These are phyloP conservation scores for Hansenula lynferdii DNA, from an alignment of 1,139 yeast species.

Conservation along the genomic window DNA sequence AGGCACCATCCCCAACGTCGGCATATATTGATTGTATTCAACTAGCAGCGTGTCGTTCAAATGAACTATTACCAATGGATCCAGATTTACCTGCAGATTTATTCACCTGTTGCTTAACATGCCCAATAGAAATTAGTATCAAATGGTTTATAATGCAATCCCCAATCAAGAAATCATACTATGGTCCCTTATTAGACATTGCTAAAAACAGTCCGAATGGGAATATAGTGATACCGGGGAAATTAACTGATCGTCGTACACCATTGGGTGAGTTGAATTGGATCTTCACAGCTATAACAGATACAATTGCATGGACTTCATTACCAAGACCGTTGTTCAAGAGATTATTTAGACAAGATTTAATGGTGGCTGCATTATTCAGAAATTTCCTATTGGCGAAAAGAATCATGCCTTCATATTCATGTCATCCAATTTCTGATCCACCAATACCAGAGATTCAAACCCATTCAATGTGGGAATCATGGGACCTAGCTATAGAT, in stretches of 20 bases:
- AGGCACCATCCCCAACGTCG: conserved; percentile 53
- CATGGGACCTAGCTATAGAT: conserved; percentile 97
- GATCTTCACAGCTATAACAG: conserved; percentile 98
- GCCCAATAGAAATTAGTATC: conserved; percentile 93
- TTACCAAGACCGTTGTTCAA: conserved; percentile 86
- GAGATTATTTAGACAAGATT: conserved; percentile 86
- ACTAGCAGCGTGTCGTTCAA: conserved; percentile 86
- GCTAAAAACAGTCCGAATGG: conserved; percentile 40
- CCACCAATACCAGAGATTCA: conserved; percentile 88
- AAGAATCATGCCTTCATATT: conserved; percentile 88
- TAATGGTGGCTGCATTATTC: conserved; percentile 95
- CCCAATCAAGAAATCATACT: conserved; percentile 60
- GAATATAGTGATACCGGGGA: conserved; percentile 79
- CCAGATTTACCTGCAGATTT: conserved; percentile 96
- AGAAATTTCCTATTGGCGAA: conserved; percentile 89
- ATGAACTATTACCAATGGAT: conserved; percentile 86
- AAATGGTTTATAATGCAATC: conserved; percentile 89
- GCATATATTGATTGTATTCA: conserved; percentile 83
- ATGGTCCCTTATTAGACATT: conserved; percentile 42
- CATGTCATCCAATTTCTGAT: conserved; percentile 92
- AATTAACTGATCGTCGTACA: conserved; percentile 86
- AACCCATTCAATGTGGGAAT: conserved; percentile 94
- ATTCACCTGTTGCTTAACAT: conserved; percentile 90
- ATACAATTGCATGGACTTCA: conserved; percentile 97
- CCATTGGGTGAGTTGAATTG: conserved; percentile 95